Evolutionary conservation across 495 filamentous ascomycete genomes (phyloP), one percentile per base, ranked within the genome.

Genomic region (Ramalina intermedia): DNA sequence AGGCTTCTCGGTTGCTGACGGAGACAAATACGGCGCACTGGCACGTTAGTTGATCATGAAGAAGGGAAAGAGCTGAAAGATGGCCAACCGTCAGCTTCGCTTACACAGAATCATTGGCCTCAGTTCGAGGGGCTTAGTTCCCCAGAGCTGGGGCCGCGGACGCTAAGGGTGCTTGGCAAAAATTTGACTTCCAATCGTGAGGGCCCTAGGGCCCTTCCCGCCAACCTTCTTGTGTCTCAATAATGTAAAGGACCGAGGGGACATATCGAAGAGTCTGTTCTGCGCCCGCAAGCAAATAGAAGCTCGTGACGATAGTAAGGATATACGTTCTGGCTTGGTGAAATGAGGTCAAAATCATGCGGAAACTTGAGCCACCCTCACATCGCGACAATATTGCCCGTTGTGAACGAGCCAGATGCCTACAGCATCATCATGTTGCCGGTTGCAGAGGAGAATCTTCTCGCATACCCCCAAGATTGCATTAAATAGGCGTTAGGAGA

Each of bases 311-410:
- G 5, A 6, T 18, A 33, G 3, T 14, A 37, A 41, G 8, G 17
- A 38, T 21, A 11, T 42, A 12, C 14, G 17, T 14, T 20, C 33
- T 18, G 17, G 86, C 60, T 79, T 95, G 4, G 82, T 89, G 54
- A 94, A 94, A 88, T 54, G 90, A 96, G 63, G 89, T 96, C 79
- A 80, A 76, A 38, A 95, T 96, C 49, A 94, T 96, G 82, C 74
- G 81, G 53, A 74, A 68, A 37, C n/a, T 68, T 96, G 26, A 69
- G 78, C 46, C 90, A 96, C 67, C 46, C 12, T 16, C 51, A 53
- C 39, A 49, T 53, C 24, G 46, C 45, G 13, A 43, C 46, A 29
- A 23, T 53, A 5, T 29, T 39, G 4, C 45, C 49, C 37, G 23
- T 43, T 26, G 4, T 24, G 2, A 47, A 53, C 14, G 42, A 44